These are phyloP conservation scores for Colletotrichum gloeosporioides DNA, from an alignment of 2,329 filamentous ascomycete genomes.

Conservation along the genomic window DNA sequence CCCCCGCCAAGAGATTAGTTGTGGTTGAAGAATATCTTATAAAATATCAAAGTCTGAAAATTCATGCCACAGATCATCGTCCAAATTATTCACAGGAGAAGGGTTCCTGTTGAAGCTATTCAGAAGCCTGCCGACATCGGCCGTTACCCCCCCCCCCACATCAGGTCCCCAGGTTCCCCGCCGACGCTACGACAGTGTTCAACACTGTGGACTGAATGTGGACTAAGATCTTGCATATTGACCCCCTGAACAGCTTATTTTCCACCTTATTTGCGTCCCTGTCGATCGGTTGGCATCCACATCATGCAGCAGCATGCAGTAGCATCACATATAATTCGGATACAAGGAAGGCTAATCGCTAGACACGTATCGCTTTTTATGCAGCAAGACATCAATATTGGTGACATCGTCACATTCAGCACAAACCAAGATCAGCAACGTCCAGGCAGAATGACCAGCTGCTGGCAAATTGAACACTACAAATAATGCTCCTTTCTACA, in stretches of 20 bases:
- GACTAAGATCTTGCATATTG: background rate
- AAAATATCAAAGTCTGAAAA: background rate
- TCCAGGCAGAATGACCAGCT: background rate
- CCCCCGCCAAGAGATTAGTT: too few species aligned
- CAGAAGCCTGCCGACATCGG: background rate
- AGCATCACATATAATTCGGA: background rate
- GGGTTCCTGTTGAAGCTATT: background rate
- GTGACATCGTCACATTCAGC: accelerated
- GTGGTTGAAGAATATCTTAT: too few species aligned
- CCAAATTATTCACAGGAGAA: too few species aligned
- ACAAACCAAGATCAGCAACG: background rate
- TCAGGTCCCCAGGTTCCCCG: background rate
- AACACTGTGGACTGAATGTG: background rate
- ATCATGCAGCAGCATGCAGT: background rate
- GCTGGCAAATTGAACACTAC: background rate
- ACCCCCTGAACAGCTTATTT: background rate
- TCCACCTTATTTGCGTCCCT: background rate
- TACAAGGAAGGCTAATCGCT: background rate
- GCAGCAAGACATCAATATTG: background rate
- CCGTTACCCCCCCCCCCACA: background rate
- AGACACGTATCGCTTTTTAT: background rate
- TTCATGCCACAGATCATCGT: accelerated
- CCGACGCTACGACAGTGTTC: background rate
- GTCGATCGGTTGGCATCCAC: background rate
- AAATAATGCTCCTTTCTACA: background rate